Percentiles rank a stretch among this genome's conserved stretches.
Conservation (phyloP, 768 basidiomycete species). For the Lentinula boryana region DNA sequence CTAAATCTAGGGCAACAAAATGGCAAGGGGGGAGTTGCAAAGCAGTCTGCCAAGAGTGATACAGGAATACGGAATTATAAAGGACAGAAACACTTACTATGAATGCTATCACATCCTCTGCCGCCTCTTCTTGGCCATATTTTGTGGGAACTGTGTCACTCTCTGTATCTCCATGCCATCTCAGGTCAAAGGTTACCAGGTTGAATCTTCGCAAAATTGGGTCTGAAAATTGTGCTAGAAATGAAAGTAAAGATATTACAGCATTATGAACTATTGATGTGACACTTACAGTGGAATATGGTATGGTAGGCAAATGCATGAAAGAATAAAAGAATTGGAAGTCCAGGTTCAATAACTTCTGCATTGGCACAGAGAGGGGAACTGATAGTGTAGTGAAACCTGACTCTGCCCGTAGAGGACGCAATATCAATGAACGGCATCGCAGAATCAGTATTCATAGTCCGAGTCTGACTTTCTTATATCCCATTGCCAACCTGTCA, state of each 20-base stretch:
- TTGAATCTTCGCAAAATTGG: conserved; percentile 3
- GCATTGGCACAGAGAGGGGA: background rate
- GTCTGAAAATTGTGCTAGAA: conserved; percentile 1
- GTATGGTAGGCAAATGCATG: conserved; percentile 10
- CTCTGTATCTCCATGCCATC: conserved; percentile 1
- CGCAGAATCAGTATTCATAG: no score
- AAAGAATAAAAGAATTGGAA: conserved; percentile 1
- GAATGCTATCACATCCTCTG: conserved; percentile 1
- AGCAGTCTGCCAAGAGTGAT: background rate
- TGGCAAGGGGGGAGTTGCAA: conserved; percentile 1
- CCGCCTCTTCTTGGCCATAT: background rate
- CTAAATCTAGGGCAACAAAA: background rate
- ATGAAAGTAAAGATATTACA: background rate
- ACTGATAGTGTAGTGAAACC: conserved; percentile 2
- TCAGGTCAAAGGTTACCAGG: background rate
- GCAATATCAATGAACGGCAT: background rate
- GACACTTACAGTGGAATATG: conserved; percentile 4
- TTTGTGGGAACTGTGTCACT: background rate
- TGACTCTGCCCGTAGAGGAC: background rate
- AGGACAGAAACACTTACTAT: background rate
- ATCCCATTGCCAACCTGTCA: no score
- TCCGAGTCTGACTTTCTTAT: no score
- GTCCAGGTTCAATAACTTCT: background rate
- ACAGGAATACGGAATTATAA: background rate
- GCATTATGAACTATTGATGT: background rate